Base-by-base conservation (phyloP, 805 yeast genomes). In the Kurtzmaniella cleridarum region DNA sequence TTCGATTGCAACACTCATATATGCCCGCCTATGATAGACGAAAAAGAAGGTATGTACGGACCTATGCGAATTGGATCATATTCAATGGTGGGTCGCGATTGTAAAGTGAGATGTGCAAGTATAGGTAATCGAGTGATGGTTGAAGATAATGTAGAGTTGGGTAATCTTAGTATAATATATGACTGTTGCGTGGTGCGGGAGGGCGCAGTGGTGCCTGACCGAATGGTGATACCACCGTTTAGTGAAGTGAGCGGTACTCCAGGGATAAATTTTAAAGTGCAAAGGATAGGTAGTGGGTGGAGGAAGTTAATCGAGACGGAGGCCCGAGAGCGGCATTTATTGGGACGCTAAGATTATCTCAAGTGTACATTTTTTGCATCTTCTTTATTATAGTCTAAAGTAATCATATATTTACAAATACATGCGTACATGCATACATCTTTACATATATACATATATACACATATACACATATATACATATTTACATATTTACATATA, bases 61-160 rank as follows among this genome's bases (percentile, higher is more conserved):
- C 57, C 64, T 1, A 49, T 66, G 4, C 58, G 59, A 30, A 53
- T 77, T 1, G 84, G 82, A 0, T 68, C 76, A 0, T 76, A 70
- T 48, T 58, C 66, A 3, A 52, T 64, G 7, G 54, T 78, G 2
- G 79, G 76, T 1, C 39, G 44, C 2, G 42, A 57, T 29, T 45
- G 67, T 14, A 35, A 26, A 2, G 41, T 78, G 2, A 43, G 54
- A 15, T 63, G 69, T 52, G 57, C 64, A 3, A 60, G 50, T 30
- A 55, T 78, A 5, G 82, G 82, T 0, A 73, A 63, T 41, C 51
- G 81, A 16, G 81, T 76, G 1, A 41, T 61, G 8, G 56, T 78
- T 2, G 82, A 78, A 4, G 42, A 43, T 1, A 45, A 59, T 27
- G 73, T 78, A 41, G 38, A 43, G 0, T 43, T 78, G 12, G 62